Percentiles rank a stretch among this genome's conserved stretches.
Conservation (phyloP, 192 early-diverging fungal species). For the Umbelopsis vinacea region DNA sequence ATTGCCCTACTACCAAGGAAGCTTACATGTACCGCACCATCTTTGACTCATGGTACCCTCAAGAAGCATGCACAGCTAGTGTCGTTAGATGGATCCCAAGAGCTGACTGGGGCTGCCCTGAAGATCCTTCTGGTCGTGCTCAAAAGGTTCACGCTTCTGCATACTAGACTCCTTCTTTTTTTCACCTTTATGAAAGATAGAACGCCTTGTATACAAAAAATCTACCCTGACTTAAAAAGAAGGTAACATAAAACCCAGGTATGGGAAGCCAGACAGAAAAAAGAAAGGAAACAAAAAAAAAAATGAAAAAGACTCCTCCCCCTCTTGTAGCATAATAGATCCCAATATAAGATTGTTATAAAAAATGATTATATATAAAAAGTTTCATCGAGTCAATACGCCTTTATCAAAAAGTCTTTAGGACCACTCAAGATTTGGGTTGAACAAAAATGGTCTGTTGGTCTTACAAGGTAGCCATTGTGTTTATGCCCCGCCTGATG, state of each 20-base stretch:
- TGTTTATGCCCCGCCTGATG: too few species aligned
- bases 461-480: not conserved
- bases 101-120: constrained; percentile 97
- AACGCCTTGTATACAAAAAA: constrained; percentile 13
- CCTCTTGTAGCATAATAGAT: constrained; percentile 11
- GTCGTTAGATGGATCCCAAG: constrained; percentile 97
- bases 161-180: constrained; percentile 46
- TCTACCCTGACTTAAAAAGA: not conserved
- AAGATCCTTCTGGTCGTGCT: constrained; percentile 97
- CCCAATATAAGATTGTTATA: not conserved
- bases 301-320: not conserved
- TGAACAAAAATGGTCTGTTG: not conserved
- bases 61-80: constrained; percentile 84
- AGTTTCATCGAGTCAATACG: too few species aligned
- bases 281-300: too few species aligned
- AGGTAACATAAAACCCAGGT: not conserved
- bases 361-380: not conserved
- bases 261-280: not conserved
- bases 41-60: constrained; percentile 95
- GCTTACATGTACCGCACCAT: constrained; percentile 93
- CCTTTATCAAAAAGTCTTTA: too few species aligned
- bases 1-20: constrained; percentile 96
- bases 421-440: not conserved
- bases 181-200: not conserved
- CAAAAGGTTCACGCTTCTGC: constrained; percentile 87